Evolutionary conservation across 257 asterid species (phyloP), one percentile per base, ranked within the genome.

Genomic region (Solanum chiquidenum): DNA sequence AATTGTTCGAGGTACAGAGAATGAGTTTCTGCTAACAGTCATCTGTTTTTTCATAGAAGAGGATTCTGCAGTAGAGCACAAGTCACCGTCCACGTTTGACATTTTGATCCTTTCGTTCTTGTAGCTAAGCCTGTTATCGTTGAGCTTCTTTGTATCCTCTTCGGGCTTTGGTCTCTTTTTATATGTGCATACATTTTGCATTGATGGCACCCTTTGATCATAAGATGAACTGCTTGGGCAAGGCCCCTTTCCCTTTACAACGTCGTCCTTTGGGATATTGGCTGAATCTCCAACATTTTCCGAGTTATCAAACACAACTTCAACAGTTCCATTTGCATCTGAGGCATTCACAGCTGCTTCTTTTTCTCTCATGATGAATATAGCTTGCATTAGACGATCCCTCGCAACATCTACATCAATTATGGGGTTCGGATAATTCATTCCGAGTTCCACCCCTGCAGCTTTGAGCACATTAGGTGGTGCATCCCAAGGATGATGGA

Each of bases 401-500:
- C 94, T 90, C 9, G 98, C 99, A 27, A 86, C 33, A 76, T 95
- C 99, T 23, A 94, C 60, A 83, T 97, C 96, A 33, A 95, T 90
- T 72, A 97, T 88, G 1, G 98, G 98, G 72, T 91, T 94, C 4
- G 99, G 99, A 77, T 97, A 97, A 92, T 95, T 97, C 25, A 90
- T 83, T 21, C 99, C 99, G 13, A 97, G 90, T 64, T 96, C 99
- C 37, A 95, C 94, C 5, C 99, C 99, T 0, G 98, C 94, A 9
- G 96, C 93, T 88, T 92, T 92, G 29, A 97, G 96, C 86, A 95
- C 96, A 9, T 87, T 34, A 1, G 44, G 87, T 89, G 99, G 98
- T 86, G 98, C 98, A 79, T 95, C 94, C 97, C 96, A 97, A 42
- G 98, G 99, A 83, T 97, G 98, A 88, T 97, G 98, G 88, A 97